phyloP scores from a whole-genome alignment of 768 basidiomycete genomes.

The Termitomyces sp. region DNA sequence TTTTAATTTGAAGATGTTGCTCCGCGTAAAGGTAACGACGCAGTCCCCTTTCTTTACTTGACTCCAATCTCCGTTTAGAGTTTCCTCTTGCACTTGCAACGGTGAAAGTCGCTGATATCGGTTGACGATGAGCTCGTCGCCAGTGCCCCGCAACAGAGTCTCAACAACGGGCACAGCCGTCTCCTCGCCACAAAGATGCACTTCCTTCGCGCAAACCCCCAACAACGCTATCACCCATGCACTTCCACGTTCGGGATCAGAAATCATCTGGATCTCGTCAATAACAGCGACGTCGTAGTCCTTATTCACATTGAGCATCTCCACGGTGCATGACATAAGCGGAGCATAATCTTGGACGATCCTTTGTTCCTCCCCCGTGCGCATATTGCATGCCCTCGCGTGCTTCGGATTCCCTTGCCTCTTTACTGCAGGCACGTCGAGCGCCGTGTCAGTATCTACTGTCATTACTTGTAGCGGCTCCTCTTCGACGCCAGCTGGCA shows the following conservation, averaged over 20 bases:
- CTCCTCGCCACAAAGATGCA: slow-evolving; percentile 96
- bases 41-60: slow-evolving; percentile 82
- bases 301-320: slow-evolving; percentile 64
- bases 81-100: slow-evolving; percentile 62
- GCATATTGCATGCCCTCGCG: slow-evolving; percentile 72
- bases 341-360: slow-evolving; percentile 55
- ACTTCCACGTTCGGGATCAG: slow-evolving; percentile 70
- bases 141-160: slow-evolving; percentile 65
- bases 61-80: slow-evolving; percentile 56
- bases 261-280: slow-evolving; percentile 97
- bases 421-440: slow-evolving; percentile 29
- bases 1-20: slow-evolving; percentile 75
- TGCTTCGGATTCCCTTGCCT: slow-evolving; percentile 42
- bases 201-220: slow-evolving; percentile 68
- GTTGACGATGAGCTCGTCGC: slow-evolving; percentile 77
- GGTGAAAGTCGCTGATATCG: slow-evolving; percentile 89
- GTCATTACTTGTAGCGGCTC: slow-evolving; percentile 29
- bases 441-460: slow-evolving; percentile 27
- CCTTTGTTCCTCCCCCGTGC: slow-evolving; percentile 89
- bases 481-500: slow-evolving; percentile 60
- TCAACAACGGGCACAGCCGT: slow-evolving; percentile 81
- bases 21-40: slow-evolving; percentile 80
- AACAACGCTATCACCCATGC: slow-evolving; percentile 85
- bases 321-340: slow-evolving; percentile 84
- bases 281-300: slow-evolving; percentile 81